These are phyloP conservation scores for Epichloe festucae DNA, from an alignment of 2,329 filamentous ascomycete genomes.

Conservation along the genomic window DNA sequence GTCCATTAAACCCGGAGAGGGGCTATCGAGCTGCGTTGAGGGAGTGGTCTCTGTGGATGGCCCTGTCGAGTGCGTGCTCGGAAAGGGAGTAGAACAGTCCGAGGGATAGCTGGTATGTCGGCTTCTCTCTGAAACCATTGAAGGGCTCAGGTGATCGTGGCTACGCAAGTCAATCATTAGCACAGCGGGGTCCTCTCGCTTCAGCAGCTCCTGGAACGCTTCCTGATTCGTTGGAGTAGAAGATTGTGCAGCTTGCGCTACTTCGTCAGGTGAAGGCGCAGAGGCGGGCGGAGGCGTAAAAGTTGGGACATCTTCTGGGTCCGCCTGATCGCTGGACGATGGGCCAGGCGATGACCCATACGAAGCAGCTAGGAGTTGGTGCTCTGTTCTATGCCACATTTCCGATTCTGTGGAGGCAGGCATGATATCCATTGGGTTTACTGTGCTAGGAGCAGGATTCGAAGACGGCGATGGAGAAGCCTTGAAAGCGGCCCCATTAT, in stretches of 20 bases:
- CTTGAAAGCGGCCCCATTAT: slow-evolving; percentile 5
- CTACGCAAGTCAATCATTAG: slow-evolving; percentile 14
- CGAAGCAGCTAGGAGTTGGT: slow-evolving; percentile 19
- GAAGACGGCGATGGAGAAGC: slow-evolving; percentile 18
- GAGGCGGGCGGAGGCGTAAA: slow-evolving; percentile 12
- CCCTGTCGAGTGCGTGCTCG: slow-evolving; percentile 25
- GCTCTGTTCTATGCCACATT: slow-evolving; percentile 24
- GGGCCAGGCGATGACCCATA: slow-evolving; percentile 12
- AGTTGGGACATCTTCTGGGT: slow-evolving; percentile 1
- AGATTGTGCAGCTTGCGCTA: slow-evolving; percentile 16
- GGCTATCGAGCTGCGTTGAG: slow-evolving; percentile 31
- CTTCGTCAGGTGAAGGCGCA: slow-evolving; percentile 5
- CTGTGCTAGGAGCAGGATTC: slow-evolving; percentile 31
- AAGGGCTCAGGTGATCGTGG: slow-evolving; percentile 13
- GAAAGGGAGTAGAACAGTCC: slow-evolving; percentile 30
- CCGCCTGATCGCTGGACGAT: slow-evolving; percentile 1
- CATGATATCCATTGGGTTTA: slow-evolving; percentile 43
- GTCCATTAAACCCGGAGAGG: slow-evolving; percentile 26
- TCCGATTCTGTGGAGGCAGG: slow-evolving; percentile 26
- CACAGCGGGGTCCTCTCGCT: slow-evolving; percentile 11
- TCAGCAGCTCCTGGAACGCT: slow-evolving; percentile 3
- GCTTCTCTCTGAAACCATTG: slow-evolving; percentile 10
- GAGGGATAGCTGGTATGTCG: slow-evolving; percentile 23
- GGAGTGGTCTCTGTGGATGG: slow-evolving; percentile 32
- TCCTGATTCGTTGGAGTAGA: slow-evolving; percentile 13